phyloP scores from a whole-genome alignment of 108 stramenopile species.

The Conticribra guillardii region DNA sequence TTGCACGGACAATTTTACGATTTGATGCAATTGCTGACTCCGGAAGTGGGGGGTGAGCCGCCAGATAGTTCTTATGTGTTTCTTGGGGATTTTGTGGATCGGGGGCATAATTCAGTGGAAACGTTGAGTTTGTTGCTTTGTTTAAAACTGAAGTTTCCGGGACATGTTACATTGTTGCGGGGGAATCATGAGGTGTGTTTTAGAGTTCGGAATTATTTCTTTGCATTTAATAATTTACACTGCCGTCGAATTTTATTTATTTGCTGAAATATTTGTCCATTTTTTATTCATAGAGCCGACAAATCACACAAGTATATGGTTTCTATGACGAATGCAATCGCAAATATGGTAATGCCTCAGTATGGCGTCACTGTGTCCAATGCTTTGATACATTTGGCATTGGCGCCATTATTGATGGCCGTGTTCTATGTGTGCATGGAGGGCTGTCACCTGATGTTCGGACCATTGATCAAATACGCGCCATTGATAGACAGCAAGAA shows the following conservation, averaged over 20 bases:
- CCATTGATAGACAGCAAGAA: constrained; percentile 86
- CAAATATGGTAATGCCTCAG: constrained; percentile 79
- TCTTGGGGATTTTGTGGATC: constrained; percentile 94
- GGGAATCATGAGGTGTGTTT: constrained; percentile 87
- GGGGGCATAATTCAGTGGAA: constrained; percentile 94
- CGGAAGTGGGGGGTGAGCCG: constrained; percentile 75
- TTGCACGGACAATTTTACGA: constrained; percentile 98
- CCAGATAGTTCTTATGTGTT: constrained; percentile 92
- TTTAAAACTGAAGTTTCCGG: constrained; percentile 88
- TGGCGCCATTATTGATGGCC: constrained; percentile 86
- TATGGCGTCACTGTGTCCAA: constrained; percentile 88
- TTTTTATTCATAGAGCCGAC: constrained; percentile 56
- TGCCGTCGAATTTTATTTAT: too few relatives aligned
- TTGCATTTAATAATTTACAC: background rate
- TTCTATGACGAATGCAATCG: constrained; percentile 90
- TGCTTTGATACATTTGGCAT: constrained; percentile 89
- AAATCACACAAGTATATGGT: constrained; percentile 95
- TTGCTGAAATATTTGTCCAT: background rate
- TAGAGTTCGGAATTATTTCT: background rate
- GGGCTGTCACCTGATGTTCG: constrained; percentile 87
- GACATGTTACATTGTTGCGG: constrained; percentile 87
- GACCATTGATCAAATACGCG: constrained; percentile 89
- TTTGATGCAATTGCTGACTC: constrained; percentile 82
- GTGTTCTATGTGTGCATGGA: constrained; percentile 91
- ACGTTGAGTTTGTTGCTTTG: constrained; percentile 90